Evolutionary conservation across 495 filamentous ascomycete species (phyloP), one percentile per base, ranked within the genome.

Genomic region (Penicillium crystallinum): DNA sequence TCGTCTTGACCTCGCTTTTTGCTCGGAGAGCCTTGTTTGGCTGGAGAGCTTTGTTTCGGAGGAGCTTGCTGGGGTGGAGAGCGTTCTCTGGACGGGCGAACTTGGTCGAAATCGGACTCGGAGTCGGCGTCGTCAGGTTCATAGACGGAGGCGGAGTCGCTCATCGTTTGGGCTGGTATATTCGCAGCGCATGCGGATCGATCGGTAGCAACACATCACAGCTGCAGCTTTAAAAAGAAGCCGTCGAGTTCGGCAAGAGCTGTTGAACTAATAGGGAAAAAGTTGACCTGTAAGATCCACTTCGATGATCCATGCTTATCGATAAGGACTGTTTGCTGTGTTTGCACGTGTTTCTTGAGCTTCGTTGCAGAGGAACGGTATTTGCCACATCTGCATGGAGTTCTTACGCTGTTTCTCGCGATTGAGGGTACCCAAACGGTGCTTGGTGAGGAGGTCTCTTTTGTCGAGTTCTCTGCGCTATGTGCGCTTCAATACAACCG

Each of bases 261-360:
- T 33, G 36, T 25, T 33, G 40, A 29, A 31, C 11, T 31, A 31
- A 56, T 6, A 55, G 10, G 15, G 63, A 61, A 57, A 62, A 59
- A 51, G 53, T 50, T 44, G 46, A 27, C 29, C 21, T 35, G 25
- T 17, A 45, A 3, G 45, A 42, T 63, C 46, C 45, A 52, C 52
- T 52, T 19, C n/a, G 43, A 22, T 6, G 25, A 46, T n/a, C 18
- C 31, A 30, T 19, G 27, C 23, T 65, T 63, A 65, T 66, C 58
- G 52, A 71, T 68, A 65, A 65, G 30, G 6, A 37, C n/a, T 58
- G 69, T 75, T 75, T 75, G 72, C 69, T 61, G 42, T 66, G 72
- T 75, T 75, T 75, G 72, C 46, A 46, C 38, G 11, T n/a, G 2
- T 49, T 36, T 21, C 33, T 18, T 19, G 27, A 43, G 30, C 40